Conservation (phyloP, 768 basidiomycete genomes). For the Kwoniella heveanensis region DNA sequence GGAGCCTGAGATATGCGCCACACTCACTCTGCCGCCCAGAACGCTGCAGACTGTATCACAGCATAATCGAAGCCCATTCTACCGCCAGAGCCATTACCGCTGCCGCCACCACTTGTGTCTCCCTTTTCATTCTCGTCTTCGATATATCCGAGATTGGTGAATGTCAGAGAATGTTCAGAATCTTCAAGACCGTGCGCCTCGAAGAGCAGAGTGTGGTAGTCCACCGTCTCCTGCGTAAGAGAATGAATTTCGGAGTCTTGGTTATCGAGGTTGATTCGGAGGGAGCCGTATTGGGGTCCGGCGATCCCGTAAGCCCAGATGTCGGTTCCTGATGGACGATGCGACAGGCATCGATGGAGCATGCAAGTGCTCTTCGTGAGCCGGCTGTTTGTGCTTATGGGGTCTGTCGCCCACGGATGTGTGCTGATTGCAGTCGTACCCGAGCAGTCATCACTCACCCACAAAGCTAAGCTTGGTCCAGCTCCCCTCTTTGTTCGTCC, state of each 20-base stretch:
- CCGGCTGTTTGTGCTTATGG: too few species aligned
- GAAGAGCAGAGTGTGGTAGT: conserved; percentile 25
- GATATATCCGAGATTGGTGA: conserved; percentile 10
- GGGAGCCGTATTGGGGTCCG: conserved; percentile 29
- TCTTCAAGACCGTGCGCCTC: conserved; percentile 27
- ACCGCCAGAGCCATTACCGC: neutral
- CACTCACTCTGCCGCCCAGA: neutral
- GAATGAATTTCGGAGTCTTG: conserved; percentile 17
- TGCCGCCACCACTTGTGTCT: too few species aligned
- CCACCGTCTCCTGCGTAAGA: neutral
- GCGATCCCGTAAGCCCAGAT: conserved; percentile 35
- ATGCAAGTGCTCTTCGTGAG: too few species aligned
- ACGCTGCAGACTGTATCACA: conserved; percentile 16
- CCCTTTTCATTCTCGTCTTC: neutral
- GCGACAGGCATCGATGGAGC: too few species aligned
- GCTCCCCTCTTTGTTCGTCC: conserved; percentile 30
- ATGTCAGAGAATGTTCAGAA: conserved; percentile 24
- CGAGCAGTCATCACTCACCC: conserved; percentile 21
- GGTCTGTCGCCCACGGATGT: too few species aligned
- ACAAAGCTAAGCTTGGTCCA: conserved; percentile 28
- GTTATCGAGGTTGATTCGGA: conserved; percentile 28
- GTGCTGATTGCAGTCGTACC: too few species aligned
- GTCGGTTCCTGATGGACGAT: conserved; percentile 30
- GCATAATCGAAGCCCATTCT: conserved; percentile 41
- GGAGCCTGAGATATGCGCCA: neutral